Base-by-base conservation (phyloP, 75 land plant species). In the Ceratopteris richardii region DNA sequence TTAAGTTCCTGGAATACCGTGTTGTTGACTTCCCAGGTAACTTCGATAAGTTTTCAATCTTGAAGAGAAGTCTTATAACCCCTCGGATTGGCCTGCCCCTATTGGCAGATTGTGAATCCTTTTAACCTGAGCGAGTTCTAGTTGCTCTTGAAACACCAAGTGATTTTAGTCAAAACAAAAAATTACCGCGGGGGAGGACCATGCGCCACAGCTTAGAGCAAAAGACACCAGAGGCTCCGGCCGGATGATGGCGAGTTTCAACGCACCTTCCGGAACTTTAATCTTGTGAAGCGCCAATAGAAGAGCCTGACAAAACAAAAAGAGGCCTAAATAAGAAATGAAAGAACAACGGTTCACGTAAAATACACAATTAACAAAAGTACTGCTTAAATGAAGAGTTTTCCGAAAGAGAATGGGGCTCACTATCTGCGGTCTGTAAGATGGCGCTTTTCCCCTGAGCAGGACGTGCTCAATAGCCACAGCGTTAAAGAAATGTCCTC, bases 351-450 rank as follows among this genome's bases (percentile, higher is more conserved):
- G n/a, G n/a, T n/a, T n/a, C n/a, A n/a, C n/a, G n/a, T n/a, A n/a
- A n/a, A n/a, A n/a, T n/a, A n/a, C n/a, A n/a, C n/a, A n/a, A n/a
- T n/a, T n/a, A n/a, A n/a, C n/a, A n/a, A n/a, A n/a, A n/a, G n/a
- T n/a, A 48, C 51, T 17, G 4, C 51, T 5, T 17, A 48, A 17
- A 40, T 40, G 42, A 17, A 19, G 21, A 48, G 20, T 48, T 13
- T 48, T 13, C 54, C 3, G 37, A 23, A 52, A 23, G 14, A 1
- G 18, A 4, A 33, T 33, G 3, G 37, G 3, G 37, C 84, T 47
- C 77, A 90, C 96, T 25, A 80, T 84, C 74, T 90, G 96, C 22
- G 92, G 96, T 11, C 96, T 73, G 65, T 89, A 81, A 6, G 31
- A 29, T 6, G 83, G 81, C 48, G 86, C 75, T 60, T 82, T 88